phyloP scores from a whole-genome alignment of 768 basidiomycete species.

The Cystofilobasidium capitatum region DNA sequence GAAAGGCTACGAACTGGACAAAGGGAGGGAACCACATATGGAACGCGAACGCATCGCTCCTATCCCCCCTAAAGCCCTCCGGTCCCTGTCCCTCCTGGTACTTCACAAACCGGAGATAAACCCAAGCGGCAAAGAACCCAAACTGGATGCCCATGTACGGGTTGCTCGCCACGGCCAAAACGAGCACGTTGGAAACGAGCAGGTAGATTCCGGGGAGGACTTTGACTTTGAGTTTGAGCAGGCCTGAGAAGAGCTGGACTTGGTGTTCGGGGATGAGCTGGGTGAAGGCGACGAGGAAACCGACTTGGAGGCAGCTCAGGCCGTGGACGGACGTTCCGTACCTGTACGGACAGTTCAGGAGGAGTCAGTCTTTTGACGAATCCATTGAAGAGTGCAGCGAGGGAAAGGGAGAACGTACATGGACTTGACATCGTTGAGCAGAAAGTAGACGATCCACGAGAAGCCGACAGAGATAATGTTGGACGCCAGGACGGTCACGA shows the following conservation, averaged over 20 bases:
- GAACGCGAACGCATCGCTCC: constrained; percentile 92
- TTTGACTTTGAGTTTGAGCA: constrained; percentile 81
- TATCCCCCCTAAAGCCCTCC: constrained; percentile 64
- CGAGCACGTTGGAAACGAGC: constrained; percentile 65
- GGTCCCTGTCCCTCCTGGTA: constrained; percentile 57
- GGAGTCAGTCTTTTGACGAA: background rate
- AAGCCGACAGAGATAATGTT: constrained; percentile 83
- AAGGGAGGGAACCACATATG: constrained; percentile 95
- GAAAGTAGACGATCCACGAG: constrained; percentile 58
- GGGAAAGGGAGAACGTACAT: constrained; percentile 25
- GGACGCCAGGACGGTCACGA: constrained; percentile 62
- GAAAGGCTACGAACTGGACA: constrained; percentile 56
- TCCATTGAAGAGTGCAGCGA: background rate
- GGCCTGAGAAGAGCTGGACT: constrained; percentile 71
- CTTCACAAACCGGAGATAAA: constrained; percentile 96
- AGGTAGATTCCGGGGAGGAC: constrained; percentile 93
- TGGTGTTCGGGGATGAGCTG: constrained; percentile 98
- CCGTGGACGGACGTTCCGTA: constrained; percentile 86
- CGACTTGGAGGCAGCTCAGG: constrained; percentile 80
- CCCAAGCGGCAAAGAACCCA: constrained; percentile 95
- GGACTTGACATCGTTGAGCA: constrained; percentile 37
- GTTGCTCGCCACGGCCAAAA: constrained; percentile 34
- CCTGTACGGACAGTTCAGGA: constrained; percentile 42
- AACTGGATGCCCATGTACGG: constrained; percentile 63
- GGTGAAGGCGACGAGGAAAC: constrained; percentile 87